These are phyloP conservation scores for Podospora anserina DNA, from an alignment of 495 filamentous ascomycete genomes.

Conservation along the genomic window DNA sequence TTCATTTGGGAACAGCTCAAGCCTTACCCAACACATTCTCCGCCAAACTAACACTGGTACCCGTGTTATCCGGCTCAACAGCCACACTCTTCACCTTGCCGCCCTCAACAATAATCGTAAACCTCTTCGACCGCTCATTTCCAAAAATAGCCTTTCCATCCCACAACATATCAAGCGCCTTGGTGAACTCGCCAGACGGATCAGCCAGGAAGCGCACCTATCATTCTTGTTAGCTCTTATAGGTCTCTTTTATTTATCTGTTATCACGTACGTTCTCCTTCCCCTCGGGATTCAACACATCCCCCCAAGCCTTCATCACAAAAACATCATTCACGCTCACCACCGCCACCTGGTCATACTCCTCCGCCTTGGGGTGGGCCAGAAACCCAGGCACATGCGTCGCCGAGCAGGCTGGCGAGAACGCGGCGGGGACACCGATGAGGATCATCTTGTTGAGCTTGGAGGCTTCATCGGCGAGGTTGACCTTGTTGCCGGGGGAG, in stretches of 20 bases:
- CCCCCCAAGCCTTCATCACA: conserved; percentile 89
- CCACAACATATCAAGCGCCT: conserved; percentile 79
- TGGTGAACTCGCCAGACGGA: conserved; percentile 76
- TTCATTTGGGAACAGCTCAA: not conserved
- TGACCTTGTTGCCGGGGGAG: conserved; percentile 77
- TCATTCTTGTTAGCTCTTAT: not conserved
- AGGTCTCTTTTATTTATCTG: too few relatives aligned
- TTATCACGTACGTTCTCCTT: not conserved
- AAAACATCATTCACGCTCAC: conserved; percentile 94
- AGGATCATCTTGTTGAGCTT: conserved; percentile 66
- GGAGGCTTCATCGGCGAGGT: conserved; percentile 70
- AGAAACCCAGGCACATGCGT: conserved; percentile 81
- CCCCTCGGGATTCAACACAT: conserved; percentile 62
- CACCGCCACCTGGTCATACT: conserved; percentile 78
- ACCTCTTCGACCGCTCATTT: conserved; percentile 80
- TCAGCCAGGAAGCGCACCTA: conserved; percentile 87
- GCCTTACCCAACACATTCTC: conserved; percentile 61
- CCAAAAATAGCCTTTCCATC: conserved; percentile 84
- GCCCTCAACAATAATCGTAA: conserved; percentile 73
- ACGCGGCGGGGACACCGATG: conserved; percentile 87
- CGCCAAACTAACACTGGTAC: conserved; percentile 58
- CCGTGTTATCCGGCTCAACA: conserved; percentile 92
- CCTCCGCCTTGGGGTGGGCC: conserved; percentile 65
- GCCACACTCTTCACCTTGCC: conserved; percentile 73
- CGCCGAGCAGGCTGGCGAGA: conserved; percentile 75